Base-by-base conservation (phyloP, 352 stramenopile genomes). In the Pythium phragmitis region DNA sequence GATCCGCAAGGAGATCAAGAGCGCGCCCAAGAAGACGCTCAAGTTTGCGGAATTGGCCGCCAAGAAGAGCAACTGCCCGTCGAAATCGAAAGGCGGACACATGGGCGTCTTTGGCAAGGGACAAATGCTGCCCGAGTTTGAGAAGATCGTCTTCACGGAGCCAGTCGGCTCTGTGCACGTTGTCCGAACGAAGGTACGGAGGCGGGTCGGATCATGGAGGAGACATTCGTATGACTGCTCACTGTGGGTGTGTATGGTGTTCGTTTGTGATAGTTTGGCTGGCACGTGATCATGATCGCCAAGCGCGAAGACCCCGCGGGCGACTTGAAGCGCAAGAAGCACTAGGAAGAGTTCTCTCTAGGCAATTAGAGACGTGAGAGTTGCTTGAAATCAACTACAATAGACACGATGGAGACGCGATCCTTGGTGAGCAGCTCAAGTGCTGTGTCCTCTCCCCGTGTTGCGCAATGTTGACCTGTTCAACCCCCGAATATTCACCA, bases 71-170 rank as follows among this genome's bases (percentile, higher is more conserved):
- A 76, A 66, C 13, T 90, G 81, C 62, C 81, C 81, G 13, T 88
- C 79, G 36, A 77, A 80, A 57, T 77, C 74, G 60, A 86, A 86
- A 54, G 79, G 77, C 39, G 81, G 81, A 43, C 77, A 87, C 57
- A 74, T 90, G 41, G 78, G 78, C 56, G 80, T 81, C 68, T 90
- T 90, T 62, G 79, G 81, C 61, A 78, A 74, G 42, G 81, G 81
- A 6, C 68, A 89, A 71, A 93, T 93, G 85, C 77, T 91, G 58
- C 75, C 80, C 3, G 77, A 80, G 67, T 91, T 93, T 34, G 82
- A 93, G 62, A 82, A 84, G 65, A 65, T 85, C 23, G 76, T 82
- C 30, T 90, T 90, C 58, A 75, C 83, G 14, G 71, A 73, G 37
- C 67, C 82, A 23, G 76, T 90, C 37, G 79, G 74, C 26, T 75